Evolutionary conservation across 2,329 filamentous ascomycete species (phyloP).

Genomic region (Nothophoma quercina): DNA sequence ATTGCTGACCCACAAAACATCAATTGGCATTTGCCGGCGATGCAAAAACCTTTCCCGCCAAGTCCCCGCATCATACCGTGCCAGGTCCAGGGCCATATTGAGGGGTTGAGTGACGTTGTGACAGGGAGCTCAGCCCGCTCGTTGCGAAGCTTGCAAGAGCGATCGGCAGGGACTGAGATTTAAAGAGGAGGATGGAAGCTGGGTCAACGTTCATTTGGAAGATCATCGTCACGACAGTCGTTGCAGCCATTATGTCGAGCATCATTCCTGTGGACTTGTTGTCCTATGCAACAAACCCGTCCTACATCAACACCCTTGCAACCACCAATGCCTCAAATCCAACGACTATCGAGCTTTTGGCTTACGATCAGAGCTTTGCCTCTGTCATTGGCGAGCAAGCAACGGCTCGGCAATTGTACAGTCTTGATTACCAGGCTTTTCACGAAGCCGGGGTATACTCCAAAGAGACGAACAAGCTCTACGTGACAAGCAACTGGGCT

Average conservation of each 20-base stretch:
- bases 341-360: slow-evolving; percentile 45
- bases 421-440: slow-evolving; percentile 43
- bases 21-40: background rate
- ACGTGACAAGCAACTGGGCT: slow-evolving; percentile 52
- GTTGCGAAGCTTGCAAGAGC: background rate
- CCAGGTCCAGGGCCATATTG: background rate
- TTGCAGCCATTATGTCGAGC: slow-evolving; percentile 32
- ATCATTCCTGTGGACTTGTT: slow-evolving; percentile 45
- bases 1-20: background rate
- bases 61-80: background rate
- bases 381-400: slow-evolving; percentile 44
- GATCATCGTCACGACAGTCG: slow-evolving; percentile 21
- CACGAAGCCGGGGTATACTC: slow-evolving; percentile 52
- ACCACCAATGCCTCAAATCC: slow-evolving; percentile 43
- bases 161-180: background rate
- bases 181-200: slow-evolving; percentile 3
- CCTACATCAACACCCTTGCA: slow-evolving; percentile 39
- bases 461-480: slow-evolving; percentile 48
- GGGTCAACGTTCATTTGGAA: slow-evolving; percentile 18
- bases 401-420: slow-evolving; percentile 43
- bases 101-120: background rate
- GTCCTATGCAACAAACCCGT: slow-evolving; percentile 40
- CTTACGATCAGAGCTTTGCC: slow-evolving; percentile 46
- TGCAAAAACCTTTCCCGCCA: background rate
- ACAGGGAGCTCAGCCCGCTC: background rate